Base-by-base conservation (phyloP, 106 monocot species). In the Acorus calamus region DNA sequence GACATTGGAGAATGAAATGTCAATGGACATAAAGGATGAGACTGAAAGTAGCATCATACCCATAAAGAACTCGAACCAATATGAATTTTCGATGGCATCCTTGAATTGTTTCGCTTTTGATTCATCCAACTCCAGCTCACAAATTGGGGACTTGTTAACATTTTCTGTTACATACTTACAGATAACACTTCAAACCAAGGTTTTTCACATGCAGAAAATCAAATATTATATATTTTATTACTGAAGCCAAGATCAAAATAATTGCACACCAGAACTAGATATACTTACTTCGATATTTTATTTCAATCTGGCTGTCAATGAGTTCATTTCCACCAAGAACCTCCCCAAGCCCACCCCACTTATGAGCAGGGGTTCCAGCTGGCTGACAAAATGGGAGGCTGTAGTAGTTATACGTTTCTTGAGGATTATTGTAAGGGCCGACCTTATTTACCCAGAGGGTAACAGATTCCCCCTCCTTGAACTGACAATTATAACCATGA, bases 371-470 rank as follows among this genome's bases (percentile, higher is more conserved):
- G 57, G 84, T 80, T 55, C 73, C 82, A 62, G 62, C 74, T 46
- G 77, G 75, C 50, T 80, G 85, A 68, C 88, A 93, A 69, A 93
- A 93, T 47, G 87, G 88, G 73, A 93, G 88, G 71, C 71, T 84
- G 66, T 85, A 85, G 62, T 93, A 93, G 65, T 93, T 93, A 67
- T 93, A 93, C 57, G 92, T 93, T 67, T 93, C 92, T 63, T 93
- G 88, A 62, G 88, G 92, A 73, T 88, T 93, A 57, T 88, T 83
- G 50, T 93, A 93, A 12, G 92, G 88, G 3, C 92, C 88, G 69
- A 93, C 92, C 78, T 93, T 93, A 69, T 93, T 93, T 71, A 88
- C 92, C 92, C 88, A 93, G 4, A 93, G 83, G 9, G 65, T 80
- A 46, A 93, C 78, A 42, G 70, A 65, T 0, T 93, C 88, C 9